A percentile compares a stretch with the other conserved stretches of the same genome.
phyloP scores from a whole-genome alignment of 352 stramenopile species.

The Phytopythium kandeliae region DNA sequence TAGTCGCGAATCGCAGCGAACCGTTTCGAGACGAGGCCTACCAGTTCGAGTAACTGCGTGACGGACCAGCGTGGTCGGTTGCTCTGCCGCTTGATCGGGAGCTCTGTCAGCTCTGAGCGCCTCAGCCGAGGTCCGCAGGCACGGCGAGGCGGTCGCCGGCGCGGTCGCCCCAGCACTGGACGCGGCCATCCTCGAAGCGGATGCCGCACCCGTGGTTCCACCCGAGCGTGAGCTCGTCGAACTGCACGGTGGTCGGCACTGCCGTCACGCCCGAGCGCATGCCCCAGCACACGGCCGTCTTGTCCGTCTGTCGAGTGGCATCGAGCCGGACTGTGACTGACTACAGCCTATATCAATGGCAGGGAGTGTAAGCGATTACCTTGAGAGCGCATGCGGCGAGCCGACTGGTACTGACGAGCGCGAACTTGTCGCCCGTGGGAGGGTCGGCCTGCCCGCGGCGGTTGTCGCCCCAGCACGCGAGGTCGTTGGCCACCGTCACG shows the following conservation, averaged over 20 bases:
- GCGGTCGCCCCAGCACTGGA: constrained; percentile 66
- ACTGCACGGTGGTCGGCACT: constrained; percentile 38
- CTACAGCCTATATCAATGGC: no score
- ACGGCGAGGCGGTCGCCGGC: constrained; percentile 36
- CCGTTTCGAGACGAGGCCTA: constrained; percentile 27
- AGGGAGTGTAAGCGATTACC: constrained; percentile 10
- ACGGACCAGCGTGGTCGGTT: neutral
- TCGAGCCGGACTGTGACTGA: no score
- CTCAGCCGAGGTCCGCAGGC: constrained; percentile 14
- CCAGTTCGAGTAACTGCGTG: neutral
- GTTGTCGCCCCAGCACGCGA: constrained; percentile 77
- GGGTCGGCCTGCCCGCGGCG: constrained; percentile 48
- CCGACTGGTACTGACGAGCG: constrained; percentile 61
- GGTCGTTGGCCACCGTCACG: constrained; percentile 40
- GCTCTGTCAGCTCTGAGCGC: neutral
- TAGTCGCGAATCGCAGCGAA: constrained; percentile 35
- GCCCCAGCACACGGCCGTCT: constrained; percentile 59
- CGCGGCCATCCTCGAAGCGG: constrained; percentile 47
- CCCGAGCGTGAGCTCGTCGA: constrained; percentile 63
- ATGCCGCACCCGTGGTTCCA: constrained; percentile 78
- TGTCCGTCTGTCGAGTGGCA: constrained; percentile 37
- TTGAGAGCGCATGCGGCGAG: constrained; percentile 60
- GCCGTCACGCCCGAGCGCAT: constrained; percentile 61
- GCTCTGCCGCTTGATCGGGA: neutral
- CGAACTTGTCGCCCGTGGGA: constrained; percentile 40